Percentiles rank a stretch among this genome's conserved stretches.
Conservation (phyloP, 345 rosid species). For the Cardamine chenopodiifolia region DNA sequence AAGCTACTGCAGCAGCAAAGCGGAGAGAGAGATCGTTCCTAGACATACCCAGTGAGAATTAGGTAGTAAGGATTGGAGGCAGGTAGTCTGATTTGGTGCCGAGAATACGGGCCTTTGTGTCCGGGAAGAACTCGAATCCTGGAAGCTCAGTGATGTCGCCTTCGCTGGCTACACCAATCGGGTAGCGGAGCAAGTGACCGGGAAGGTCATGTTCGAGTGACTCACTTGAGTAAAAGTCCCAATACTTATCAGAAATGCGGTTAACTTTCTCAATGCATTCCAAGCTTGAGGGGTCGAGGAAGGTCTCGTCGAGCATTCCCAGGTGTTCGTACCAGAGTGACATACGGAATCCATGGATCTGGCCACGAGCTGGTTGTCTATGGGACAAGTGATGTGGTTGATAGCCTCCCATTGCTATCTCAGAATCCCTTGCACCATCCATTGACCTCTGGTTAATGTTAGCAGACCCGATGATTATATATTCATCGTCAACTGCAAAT, state of each 20-base stretch:
- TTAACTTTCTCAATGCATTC: conserved; percentile 75
- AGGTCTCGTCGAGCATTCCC: conserved; percentile 81
- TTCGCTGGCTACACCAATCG: conserved; percentile 61
- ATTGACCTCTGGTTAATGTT: conserved; percentile 98
- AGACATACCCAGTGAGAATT: conserved; percentile 24
- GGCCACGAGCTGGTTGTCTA: conserved; percentile 89
- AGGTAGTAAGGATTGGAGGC: conserved; percentile 95
- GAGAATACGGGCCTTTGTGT: conserved; percentile 83
- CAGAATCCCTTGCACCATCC: conserved; percentile 99
- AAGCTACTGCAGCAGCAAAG: conserved; percentile 11
- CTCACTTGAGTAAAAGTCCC: conserved; percentile 88
- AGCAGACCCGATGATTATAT: conserved; percentile 92
- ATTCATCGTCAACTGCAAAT: conserved; percentile 93
- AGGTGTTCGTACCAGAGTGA: conserved; percentile 95
- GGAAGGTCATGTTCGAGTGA: conserved; percentile 80
- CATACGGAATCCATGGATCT: conserved; percentile 96
- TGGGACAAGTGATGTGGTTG: conserved; percentile 86
- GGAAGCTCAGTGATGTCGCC: conserved; percentile 76
- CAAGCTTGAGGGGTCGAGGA: conserved; percentile 72
- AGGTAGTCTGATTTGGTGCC: conserved; percentile 86
- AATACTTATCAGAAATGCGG: conserved; percentile 76
- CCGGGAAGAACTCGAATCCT: conserved; percentile 78
- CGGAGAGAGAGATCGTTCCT: conserved; percentile 7
- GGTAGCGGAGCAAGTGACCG: conserved; percentile 96
- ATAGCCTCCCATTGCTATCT: conserved; percentile 98